These are phyloP conservation scores for Rubia balearica DNA, from an alignment of 305 asterid species.

Conservation along the genomic window DNA sequence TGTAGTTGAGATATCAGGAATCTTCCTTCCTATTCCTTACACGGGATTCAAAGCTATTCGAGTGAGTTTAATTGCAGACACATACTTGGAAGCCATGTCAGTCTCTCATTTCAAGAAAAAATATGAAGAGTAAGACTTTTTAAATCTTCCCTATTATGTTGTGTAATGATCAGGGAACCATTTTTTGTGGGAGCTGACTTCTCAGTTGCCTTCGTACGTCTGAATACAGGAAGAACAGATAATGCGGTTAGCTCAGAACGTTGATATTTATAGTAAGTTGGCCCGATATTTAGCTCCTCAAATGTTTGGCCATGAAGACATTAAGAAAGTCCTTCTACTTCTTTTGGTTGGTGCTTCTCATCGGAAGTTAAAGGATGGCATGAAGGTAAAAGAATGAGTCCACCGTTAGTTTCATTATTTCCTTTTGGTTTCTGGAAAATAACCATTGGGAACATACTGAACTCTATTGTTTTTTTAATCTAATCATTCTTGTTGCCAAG, in stretches of 20 bases:
- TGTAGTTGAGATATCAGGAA: slow-evolving; percentile 85
- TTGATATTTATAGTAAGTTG: slow-evolving; percentile 85
- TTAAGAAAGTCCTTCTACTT: slow-evolving; percentile 94
- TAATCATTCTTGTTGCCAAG: background rate
- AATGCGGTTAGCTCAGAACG: slow-evolving; percentile 84
- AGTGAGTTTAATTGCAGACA: slow-evolving; percentile 95
- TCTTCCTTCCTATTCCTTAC: slow-evolving; percentile 91
- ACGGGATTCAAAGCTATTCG: slow-evolving; percentile 97
- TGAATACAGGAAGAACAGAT: slow-evolving; percentile 68
- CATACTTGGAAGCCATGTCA: slow-evolving; percentile 94
- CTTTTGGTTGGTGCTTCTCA: slow-evolving; percentile 99
- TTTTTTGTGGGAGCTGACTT: background rate
- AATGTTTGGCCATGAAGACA: slow-evolving; percentile 93
- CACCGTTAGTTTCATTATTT: slow-evolving; percentile 4
- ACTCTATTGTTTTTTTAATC: background rate
- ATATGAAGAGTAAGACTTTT: slow-evolving; percentile 76
- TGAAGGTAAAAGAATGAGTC: slow-evolving; percentile 58
- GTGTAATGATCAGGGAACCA: background rate
- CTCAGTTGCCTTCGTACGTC: background rate
- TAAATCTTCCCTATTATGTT: background rate
- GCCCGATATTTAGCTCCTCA: slow-evolving; percentile 87
- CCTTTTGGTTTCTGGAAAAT: background rate
- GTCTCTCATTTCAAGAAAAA: slow-evolving; percentile 81
- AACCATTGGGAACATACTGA: background rate
- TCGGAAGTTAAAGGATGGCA: slow-evolving; percentile 87